Evolutionary conservation across 495 filamentous ascomycete genomes (phyloP).

Genomic region (Tetracladium setigerum): DNA sequence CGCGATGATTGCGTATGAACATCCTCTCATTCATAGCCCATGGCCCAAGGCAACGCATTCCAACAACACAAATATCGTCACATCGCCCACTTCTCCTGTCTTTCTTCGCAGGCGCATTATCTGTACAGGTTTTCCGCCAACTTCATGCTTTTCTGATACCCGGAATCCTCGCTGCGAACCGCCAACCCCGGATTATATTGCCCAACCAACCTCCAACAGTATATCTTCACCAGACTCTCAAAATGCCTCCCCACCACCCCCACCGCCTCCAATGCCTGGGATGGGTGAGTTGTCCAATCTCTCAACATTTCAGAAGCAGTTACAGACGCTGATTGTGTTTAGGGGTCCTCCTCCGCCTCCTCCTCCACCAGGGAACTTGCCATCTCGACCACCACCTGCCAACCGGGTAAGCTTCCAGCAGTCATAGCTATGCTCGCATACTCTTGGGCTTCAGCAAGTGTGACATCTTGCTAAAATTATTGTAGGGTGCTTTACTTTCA

Average conservation of each 20-base stretch:
- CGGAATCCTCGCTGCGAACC: not conserved
- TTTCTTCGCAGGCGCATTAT: not conserved
- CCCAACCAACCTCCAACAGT: not conserved
- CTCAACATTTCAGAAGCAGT: constrained; percentile 24
- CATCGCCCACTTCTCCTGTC: not conserved
- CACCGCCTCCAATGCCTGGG: constrained; percentile 22
- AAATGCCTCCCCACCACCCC: constrained; percentile 57
- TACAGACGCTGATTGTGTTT: constrained; percentile 23
- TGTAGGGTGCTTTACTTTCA: constrained; percentile 75
- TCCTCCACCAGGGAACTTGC: constrained; percentile 41
- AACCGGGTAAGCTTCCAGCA: constrained; percentile 15
- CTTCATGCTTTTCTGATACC: constrained; percentile 4
- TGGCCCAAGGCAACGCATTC: constrained; percentile 3
- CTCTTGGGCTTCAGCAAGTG: constrained; percentile 16
- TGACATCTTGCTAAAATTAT: constrained; percentile 12
- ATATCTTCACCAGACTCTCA: too few relatives aligned
- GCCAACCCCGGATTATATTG: not conserved
- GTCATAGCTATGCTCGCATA: constrained; percentile 13
- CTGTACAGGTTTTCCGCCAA: not conserved
- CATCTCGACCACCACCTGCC: constrained; percentile 24
- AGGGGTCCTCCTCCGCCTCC: constrained; percentile 64
- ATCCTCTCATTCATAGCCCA: not conserved
- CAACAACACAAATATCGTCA: not conserved
- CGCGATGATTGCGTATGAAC: not conserved
- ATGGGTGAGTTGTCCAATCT: constrained; percentile 56